A percentile compares a stretch with the other conserved stretches of the same genome.
Evolutionary conservation across 78 protist species (phyloP).

Genomic region (Mantamonas sphyraenae): DNA sequence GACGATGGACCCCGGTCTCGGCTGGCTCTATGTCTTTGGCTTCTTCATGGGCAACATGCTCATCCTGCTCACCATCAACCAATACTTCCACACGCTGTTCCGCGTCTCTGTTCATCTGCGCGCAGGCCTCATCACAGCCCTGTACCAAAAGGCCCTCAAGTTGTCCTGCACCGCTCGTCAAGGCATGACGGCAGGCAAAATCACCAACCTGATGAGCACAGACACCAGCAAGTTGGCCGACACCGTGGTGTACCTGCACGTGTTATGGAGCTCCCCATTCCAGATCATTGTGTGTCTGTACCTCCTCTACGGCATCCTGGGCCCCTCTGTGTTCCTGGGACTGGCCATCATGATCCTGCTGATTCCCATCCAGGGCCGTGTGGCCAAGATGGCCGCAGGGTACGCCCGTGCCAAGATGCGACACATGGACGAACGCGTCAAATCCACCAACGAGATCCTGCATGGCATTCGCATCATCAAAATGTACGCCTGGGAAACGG

Average conservation of each 20-base stretch:
- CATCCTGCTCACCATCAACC: neutral
- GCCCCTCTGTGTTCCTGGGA: constrained; percentile 44
- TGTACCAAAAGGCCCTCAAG: neutral
- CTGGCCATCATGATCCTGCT: constrained; percentile 45
- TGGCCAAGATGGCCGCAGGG: neutral
- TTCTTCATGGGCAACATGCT: neutral
- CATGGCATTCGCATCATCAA: constrained; percentile 58
- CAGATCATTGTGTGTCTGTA: constrained; percentile 18
- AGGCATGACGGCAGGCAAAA: neutral
- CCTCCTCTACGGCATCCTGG: constrained; percentile 28
- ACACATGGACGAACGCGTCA: constrained; percentile 39
- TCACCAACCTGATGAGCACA: neutral
- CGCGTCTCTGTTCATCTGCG: neutral
- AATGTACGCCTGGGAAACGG: constrained; percentile 45
- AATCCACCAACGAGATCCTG: constrained; percentile 54
- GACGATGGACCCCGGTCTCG: too few relatives aligned
- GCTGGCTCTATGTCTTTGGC: too few relatives aligned
- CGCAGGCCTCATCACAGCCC: constrained; percentile 17
- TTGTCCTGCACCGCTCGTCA: neutral
- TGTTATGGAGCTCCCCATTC: constrained; percentile 8
- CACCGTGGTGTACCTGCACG: constrained; percentile 10
- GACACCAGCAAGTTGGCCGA: neutral
- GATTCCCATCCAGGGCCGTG: constrained; percentile 38
- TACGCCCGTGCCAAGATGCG: neutral
- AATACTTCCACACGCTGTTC: neutral